Percentiles rank a stretch among this genome's conserved stretches.
phyloP scores from a whole-genome alignment of 176 grass and related monocot genomes.

The Microstegium vimineum region DNA sequence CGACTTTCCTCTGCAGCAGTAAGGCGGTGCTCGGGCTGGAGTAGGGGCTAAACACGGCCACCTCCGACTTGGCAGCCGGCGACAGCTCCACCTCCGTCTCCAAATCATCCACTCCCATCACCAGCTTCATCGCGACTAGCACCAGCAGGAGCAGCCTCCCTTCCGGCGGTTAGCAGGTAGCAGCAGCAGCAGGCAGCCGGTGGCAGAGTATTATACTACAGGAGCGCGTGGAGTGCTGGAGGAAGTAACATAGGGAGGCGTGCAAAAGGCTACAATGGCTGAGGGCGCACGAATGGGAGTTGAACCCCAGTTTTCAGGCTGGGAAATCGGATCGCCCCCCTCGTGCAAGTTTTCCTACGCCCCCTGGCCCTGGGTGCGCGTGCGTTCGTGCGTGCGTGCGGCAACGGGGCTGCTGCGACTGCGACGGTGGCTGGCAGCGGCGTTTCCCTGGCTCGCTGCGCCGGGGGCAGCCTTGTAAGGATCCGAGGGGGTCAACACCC shows the following conservation, averaged over 20 bases:
- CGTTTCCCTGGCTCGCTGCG: constrained; percentile 19
- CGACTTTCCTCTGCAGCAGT: constrained; percentile 61
- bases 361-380: not conserved
- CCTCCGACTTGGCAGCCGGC: constrained; percentile 37
- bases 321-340: constrained; percentile 68
- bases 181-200: not conserved
- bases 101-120: constrained; percentile 20
- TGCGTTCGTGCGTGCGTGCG: constrained; percentile 16
- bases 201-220: not conserved
- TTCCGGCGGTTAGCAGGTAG: not conserved
- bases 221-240: constrained; percentile 18
- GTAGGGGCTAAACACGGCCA: constrained; percentile 43
- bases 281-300: constrained; percentile 85
- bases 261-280: constrained; percentile 57
- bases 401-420: not conserved
- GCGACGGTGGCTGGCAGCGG: not conserved
- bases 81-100: constrained; percentile 44
- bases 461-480: constrained; percentile 37
- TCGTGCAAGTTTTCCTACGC: constrained; percentile 38
- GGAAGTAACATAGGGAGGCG: constrained; percentile 50
- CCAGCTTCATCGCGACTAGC: constrained; percentile 8
- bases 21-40: constrained; percentile 56
- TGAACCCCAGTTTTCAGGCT: constrained; percentile 98
- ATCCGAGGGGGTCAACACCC: constrained; percentile 48
- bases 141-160: not conserved